Base-by-base conservation (phyloP, 2,329 filamentous ascomycete genomes). In the Aspergillus vadensis region DNA sequence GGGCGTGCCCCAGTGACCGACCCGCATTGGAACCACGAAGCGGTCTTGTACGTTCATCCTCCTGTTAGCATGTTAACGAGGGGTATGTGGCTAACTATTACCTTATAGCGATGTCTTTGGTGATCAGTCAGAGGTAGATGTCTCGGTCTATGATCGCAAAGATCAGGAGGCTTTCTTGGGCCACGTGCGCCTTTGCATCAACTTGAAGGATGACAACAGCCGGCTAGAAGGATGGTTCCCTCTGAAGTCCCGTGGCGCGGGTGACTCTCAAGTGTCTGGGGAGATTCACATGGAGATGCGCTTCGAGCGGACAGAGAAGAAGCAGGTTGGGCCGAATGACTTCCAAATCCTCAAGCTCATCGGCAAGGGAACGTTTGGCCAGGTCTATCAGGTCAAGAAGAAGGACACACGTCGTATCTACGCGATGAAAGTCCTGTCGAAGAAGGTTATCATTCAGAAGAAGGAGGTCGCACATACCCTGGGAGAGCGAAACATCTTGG, bases 401-500 rank as follows among this genome's bases (percentile, higher is more conserved):
- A 95, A 91, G 82, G 95, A 99, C 75, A 97, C 94, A 0, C 88
- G 88, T 70, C 89, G 95, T 48, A 97, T 99, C 63, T 99, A 99
- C 72, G 95, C 95, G 63, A 99, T 99, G 95, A 99, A 99, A 78
- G 94, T 99, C 1, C 82, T 99, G 32, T 97, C 95, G 54, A 99
- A 99, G 84, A 99, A 99, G 83, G 95, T 99, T 56, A 99, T 99
- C 71, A 95, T 99, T 25, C 95, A 99, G 79, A 99, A 99, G 86
- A 99, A 99, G 79, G 95, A 99, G 77, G 92, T 99, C 53, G 92
- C 94, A 15, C 95, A 99, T 75, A 99, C 95, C 0, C 88, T 99
- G 39, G 95, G 95, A 67, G 95, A 99, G 79, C 87, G 95, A 62
- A 99, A 99, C 74, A 99, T 99, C 67, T 83, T 99, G 51, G 95